These are phyloP conservation scores for Trichoderma asperelloides DNA, from an alignment of 495 filamentous ascomycete genomes.

Conservation along the genomic window DNA sequence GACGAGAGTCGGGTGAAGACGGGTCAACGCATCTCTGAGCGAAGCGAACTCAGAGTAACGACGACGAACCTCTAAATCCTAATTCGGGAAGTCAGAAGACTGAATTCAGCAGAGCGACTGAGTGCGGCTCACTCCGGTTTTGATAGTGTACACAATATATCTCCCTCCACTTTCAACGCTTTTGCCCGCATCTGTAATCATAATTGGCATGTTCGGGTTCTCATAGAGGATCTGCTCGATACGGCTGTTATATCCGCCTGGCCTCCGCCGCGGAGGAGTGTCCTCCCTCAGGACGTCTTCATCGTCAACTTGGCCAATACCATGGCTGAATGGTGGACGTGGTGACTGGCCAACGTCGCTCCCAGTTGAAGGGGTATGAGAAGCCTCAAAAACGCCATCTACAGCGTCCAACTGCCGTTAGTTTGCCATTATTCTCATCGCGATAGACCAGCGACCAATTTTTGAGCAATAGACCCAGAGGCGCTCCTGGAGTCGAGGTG, in stretches of 20 bases:
- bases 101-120: neutral
- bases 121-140: slow-evolving; percentile 65
- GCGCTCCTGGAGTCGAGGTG: slow-evolving; percentile 11
- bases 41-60: slow-evolving; percentile 98
- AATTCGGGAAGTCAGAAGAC: slow-evolving; percentile 16
- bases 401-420: slow-evolving; percentile 4
- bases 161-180: slow-evolving; percentile 79
- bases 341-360: slow-evolving; percentile 30
- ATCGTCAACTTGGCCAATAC: slow-evolving; percentile 32
- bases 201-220: slow-evolving; percentile 76
- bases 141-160: slow-evolving; percentile 94
- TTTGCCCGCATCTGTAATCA: slow-evolving; percentile 92
- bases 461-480: neutral
- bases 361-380: slow-evolving; percentile 35
- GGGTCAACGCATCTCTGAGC: slow-evolving; percentile 75
- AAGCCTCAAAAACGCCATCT: slow-evolving; percentile 22
- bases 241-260: slow-evolving; percentile 82
- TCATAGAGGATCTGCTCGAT: slow-evolving; percentile 96
- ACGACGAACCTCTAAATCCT: slow-evolving; percentile 92
- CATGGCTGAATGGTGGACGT: slow-evolving; percentile 19
- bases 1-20: slow-evolving; percentile 86
- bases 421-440: neutral
- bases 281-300: slow-evolving; percentile 54
- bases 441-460: neutral
- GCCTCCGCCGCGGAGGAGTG: slow-evolving; percentile 52